phyloP scores from a whole-genome alignment of 352 stramenopile genomes.

The Phytophthora sp. region DNA sequence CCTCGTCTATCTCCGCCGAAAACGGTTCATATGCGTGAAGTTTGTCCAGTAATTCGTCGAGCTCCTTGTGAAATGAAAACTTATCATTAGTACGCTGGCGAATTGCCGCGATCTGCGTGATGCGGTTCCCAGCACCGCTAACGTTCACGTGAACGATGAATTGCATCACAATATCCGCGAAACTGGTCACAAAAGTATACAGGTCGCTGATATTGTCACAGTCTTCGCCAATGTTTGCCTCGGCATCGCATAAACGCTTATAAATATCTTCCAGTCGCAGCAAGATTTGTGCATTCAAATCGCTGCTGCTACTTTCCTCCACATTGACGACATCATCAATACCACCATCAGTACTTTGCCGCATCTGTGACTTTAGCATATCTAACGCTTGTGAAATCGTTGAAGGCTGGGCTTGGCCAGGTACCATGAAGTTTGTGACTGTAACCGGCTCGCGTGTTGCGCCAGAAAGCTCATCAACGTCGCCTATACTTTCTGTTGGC shows the following conservation, averaged over 20 bases:
- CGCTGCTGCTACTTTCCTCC: conserved; percentile 8
- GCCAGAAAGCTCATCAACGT: neutral
- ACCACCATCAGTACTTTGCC: neutral
- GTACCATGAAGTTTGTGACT: conserved; percentile 4
- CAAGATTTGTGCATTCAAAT: conserved; percentile 33
- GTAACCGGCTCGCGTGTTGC: neutral
- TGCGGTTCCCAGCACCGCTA: conserved; percentile 13
- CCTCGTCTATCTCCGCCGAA: neutral
- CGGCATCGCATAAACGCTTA: conserved; percentile 8
- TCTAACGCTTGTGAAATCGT: conserved; percentile 20
- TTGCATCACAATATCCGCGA: conserved; percentile 22
- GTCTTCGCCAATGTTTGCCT: neutral
- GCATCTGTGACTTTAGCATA: conserved; percentile 10
- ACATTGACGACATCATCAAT: neutral
- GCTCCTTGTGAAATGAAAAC: conserved; percentile 41
- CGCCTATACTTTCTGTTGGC: neutral
- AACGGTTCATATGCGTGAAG: conserved; percentile 13
- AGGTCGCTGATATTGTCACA: neutral
- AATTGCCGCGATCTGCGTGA: conserved; percentile 30
- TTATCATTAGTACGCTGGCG: conserved; percentile 33
- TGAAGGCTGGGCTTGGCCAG: neutral
- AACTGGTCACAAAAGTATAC: conserved; percentile 1
- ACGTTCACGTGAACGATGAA: conserved; percentile 23
- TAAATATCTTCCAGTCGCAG: conserved; percentile 35
- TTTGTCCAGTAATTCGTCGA: conserved; percentile 29